These are phyloP conservation scores for Penstemon eatonii DNA, from an alignment of 257 asterid genomes.

Conservation along the genomic window DNA sequence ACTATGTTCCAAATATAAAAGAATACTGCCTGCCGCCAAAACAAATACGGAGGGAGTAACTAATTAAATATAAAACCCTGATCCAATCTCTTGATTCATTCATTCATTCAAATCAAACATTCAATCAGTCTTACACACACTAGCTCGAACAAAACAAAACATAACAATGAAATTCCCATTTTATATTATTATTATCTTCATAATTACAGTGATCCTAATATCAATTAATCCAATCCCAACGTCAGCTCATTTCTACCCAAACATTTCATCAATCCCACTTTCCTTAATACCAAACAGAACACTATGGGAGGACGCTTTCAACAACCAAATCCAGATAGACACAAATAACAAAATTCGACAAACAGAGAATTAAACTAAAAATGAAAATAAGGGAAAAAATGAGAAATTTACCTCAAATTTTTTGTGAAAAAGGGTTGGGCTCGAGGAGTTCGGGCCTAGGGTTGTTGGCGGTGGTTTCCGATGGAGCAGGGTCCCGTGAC, in stretches of 20 bases:
- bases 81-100: neutral
- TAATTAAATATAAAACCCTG: too few relatives aligned
- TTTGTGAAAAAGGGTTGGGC: too few relatives aligned
- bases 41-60: neutral
- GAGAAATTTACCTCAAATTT: too few relatives aligned
- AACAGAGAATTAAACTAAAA: too few relatives aligned
- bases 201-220: constrained; percentile 9
- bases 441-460: too few relatives aligned
- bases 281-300: constrained; percentile 44
- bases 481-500: too few relatives aligned
- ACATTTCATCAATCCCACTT: constrained; percentile 35
- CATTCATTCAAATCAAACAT: constrained; percentile 12
- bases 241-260: constrained; percentile 46
- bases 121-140: neutral
- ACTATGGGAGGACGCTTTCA: constrained; percentile 59
- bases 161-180: constrained; percentile 26
- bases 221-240: constrained; percentile 16
- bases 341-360: too few relatives aligned
- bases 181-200: too few relatives aligned
- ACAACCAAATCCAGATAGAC: too few relatives aligned
- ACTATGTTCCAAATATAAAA: neutral
- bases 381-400: too few relatives aligned
- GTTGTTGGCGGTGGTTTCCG: too few relatives aligned
- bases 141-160: too few relatives aligned
- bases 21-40: neutral